Percentiles rank a stretch among this genome's conserved stretches.
Conservation (phyloP, 169 alveolate genomes). For the Cryptosporidium baileyi region DNA sequence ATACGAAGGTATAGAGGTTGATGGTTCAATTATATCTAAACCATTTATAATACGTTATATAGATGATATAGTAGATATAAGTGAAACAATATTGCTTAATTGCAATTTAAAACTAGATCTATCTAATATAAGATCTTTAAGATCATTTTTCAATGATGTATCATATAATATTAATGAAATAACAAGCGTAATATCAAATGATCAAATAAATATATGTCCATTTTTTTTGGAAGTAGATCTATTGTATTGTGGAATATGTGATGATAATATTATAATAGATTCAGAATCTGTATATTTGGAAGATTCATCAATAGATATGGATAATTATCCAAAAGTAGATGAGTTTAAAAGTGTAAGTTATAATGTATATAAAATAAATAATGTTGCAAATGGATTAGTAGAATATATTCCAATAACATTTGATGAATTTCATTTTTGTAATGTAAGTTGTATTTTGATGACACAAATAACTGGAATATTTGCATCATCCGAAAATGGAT, state of each 20-base stretch:
- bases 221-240: conserved; percentile 64
- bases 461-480: conserved; percentile 44
- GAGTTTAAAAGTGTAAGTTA: conserved; percentile 40
- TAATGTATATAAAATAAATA: conserved; percentile 59
- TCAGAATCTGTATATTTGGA: neutral
- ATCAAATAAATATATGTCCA: conserved; percentile 5
- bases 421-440: conserved; percentile 65
- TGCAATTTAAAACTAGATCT: conserved; percentile 11
- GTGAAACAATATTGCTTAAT: conserved; percentile 25
- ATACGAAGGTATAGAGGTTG: conserved; percentile 18
- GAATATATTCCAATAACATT: conserved; percentile 49
- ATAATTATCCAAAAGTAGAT: neutral
- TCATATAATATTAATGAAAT: neutral
- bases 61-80: conserved; percentile 51
- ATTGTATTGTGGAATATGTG: conserved; percentile 19
- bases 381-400: conserved; percentile 56
- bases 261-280: neutral
- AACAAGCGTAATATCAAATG: neutral
- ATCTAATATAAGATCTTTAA: neutral
- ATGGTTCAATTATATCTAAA: conserved; percentile 39
- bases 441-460: conserved; percentile 21
- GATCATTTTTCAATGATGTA: conserved; percentile 21
- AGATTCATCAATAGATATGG: neutral
- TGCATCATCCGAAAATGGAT: neutral
- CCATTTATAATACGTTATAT: conserved; percentile 30